Conservation (phyloP, 129 eudicot species). For the Chrysanthemum makinoi region DNA sequence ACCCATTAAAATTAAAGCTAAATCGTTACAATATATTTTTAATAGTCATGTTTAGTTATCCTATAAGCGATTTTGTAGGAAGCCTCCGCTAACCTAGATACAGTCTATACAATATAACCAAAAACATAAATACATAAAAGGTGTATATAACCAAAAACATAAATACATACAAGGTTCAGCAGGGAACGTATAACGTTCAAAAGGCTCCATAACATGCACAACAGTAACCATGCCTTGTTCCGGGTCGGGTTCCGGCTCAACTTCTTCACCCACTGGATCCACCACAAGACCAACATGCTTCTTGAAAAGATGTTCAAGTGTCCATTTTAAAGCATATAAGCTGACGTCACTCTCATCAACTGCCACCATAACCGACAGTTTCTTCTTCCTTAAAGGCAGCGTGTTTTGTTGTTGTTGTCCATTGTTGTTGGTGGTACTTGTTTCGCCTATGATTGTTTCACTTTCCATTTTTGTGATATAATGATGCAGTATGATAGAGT, state of each 20-base stretch:
- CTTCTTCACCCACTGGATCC: neutral
- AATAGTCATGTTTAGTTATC: too few relatives aligned
- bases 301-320: constrained; percentile 38
- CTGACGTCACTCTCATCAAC: constrained; percentile 65
- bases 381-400: constrained; percentile 4
- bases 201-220: constrained; percentile 53
- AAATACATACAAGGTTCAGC: constrained; percentile 47
- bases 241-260: constrained; percentile 21
- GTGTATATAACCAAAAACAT: neutral
- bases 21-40: too few relatives aligned
- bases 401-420: too few relatives aligned
- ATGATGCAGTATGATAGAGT: too few relatives aligned
- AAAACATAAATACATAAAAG: too few relatives aligned
- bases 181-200: constrained; percentile 49
- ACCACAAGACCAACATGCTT: too few relatives aligned
- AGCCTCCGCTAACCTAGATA: too few relatives aligned
- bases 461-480: neutral
- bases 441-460: neutral
- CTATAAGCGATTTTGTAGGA: too few relatives aligned
- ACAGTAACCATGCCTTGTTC: constrained; percentile 37
- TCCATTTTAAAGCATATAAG: constrained; percentile 59
- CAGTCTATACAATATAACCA: too few relatives aligned
- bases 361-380: constrained; percentile 55
- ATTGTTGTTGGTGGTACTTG: too few relatives aligned
- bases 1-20: too few relatives aligned